A percentile compares a stretch with the other conserved stretches of the same genome.
These are phyloP conservation scores for Alternaria triticina DNA, from an alignment of 2,329 filamentous ascomycete species.

Conservation along the genomic window DNA sequence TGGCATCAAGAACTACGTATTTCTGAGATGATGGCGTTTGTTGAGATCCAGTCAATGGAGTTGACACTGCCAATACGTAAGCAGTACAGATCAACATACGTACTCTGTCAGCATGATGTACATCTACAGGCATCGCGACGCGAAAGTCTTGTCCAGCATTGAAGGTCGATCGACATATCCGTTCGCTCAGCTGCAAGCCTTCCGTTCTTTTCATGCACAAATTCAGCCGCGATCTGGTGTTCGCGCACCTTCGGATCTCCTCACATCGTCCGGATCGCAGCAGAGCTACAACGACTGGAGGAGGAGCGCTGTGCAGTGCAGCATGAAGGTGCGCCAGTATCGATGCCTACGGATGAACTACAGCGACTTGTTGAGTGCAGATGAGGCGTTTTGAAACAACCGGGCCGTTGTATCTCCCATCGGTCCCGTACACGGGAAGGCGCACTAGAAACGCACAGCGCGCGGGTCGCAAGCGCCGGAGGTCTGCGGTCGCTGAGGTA, in stretches of 20 bases:
- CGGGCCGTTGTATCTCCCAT: background rate
- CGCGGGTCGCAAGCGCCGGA: background rate
- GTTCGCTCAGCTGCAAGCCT: background rate
- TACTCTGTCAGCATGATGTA: background rate
- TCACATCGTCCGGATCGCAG: constrained; percentile 1
- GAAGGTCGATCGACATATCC: background rate
- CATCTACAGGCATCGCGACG: background rate
- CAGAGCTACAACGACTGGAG: background rate
- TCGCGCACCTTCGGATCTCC: constrained; percentile 14
- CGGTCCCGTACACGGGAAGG: background rate
- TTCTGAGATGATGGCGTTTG: background rate
- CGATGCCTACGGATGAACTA: background rate
- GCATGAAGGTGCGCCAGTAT: background rate
- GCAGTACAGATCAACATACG: background rate
- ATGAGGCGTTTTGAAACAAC: background rate
- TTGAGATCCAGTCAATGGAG: background rate
- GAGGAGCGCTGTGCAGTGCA: background rate
- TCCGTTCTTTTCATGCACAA: background rate
- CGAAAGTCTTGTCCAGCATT: background rate
- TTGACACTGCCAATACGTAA: background rate
- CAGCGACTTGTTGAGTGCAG: background rate
- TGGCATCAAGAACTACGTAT: background rate
- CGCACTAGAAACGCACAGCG: background rate
- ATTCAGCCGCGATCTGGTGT: background rate
- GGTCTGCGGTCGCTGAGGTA: background rate